These are phyloP conservation scores for Oidiodendron maius DNA, from an alignment of 495 filamentous ascomycete species.

Conservation along the genomic window DNA sequence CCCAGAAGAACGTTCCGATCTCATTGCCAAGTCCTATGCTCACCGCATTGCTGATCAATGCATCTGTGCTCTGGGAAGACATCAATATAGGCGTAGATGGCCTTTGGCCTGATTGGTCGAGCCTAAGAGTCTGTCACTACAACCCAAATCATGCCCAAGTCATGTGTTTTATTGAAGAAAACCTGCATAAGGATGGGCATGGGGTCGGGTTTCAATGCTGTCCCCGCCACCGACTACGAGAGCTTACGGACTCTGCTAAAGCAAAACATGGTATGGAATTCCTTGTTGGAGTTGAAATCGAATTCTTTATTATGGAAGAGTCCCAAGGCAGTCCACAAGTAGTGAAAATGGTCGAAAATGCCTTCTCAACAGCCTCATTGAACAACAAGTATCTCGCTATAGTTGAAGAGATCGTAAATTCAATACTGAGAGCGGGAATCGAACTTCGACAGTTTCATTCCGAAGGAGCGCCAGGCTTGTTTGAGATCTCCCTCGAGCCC, in stretches of 20 bases:
- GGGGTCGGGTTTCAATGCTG: constrained; percentile 40
- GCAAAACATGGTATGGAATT: constrained; percentile 38
- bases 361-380: constrained; percentile 56
- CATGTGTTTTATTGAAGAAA: constrained; percentile 54
- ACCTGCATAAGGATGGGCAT: constrained; percentile 44
- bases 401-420: constrained; percentile 52
- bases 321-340: constrained; percentile 7
- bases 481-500: constrained; percentile 67
- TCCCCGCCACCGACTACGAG: constrained; percentile 50
- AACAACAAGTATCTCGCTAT: constrained; percentile 48
- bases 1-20: constrained; percentile 40
- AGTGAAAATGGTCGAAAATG: constrained; percentile 22
- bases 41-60: constrained; percentile 42
- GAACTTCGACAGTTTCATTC: constrained; percentile 70
- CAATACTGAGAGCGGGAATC: constrained; percentile 56
- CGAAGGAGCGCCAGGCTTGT: constrained; percentile 68
- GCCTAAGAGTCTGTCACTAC: constrained; percentile 47
- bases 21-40: constrained; percentile 45
- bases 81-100: constrained; percentile 47
- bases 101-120: constrained; percentile 46
- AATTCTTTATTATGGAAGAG: constrained; percentile 59
- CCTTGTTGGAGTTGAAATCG: constrained; percentile 71
- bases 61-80: constrained; percentile 25
- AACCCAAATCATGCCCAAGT: constrained; percentile 37
- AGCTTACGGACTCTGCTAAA: constrained; percentile 38